Evolutionary conservation across 176 grass and related monocot species (phyloP), one percentile per base, ranked within the genome.

Genomic region (Stipa capillata): DNA sequence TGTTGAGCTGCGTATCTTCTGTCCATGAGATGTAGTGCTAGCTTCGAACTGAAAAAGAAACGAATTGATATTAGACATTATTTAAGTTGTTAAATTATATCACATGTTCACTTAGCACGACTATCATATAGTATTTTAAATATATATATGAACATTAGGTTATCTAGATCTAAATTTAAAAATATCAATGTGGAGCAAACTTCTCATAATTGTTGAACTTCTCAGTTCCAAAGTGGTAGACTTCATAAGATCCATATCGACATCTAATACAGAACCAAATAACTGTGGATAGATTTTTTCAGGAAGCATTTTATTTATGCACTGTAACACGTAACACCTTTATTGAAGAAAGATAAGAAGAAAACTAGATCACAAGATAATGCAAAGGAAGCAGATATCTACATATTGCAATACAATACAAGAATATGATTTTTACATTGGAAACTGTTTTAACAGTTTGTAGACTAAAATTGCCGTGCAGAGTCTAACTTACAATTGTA

Each of bases 21-120:
- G 65, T 8, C 35, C 15, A 65, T 77, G 35, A 45, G 67, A 73
- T 53, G 68, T 56, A 20, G 31, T 77, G 65, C 74, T 53, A 85
- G 45, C 48, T 25, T 85, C 64, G 36, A 82, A 65, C 74, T 90
- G 75, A 34, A 86, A n/a, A 71, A 49, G 17, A 77, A 32, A 84
- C 18, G 7, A 28, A 44, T 15, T 43, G 13, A 80, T 9, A 80
- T 74, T 54, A 73, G 76, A 47, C 60, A 74, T 9, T 36, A 14
- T 20, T 25, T 6, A 42, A 10, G 25, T 65, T 36, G 4, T 75
- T 25, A 33, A 34, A 52, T 51, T 53, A 57, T 50, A 27, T 48
- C 56, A 70, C 40, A 50, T 39, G 5, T 61, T 74, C 16, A 42
- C 15, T 62, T 49, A 42, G 63, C 42, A 75, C 11, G 8, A 43